Evolutionary conservation across 2,329 filamentous ascomycete species (phyloP).

Genomic region (Magnaporthales sp.): DNA sequence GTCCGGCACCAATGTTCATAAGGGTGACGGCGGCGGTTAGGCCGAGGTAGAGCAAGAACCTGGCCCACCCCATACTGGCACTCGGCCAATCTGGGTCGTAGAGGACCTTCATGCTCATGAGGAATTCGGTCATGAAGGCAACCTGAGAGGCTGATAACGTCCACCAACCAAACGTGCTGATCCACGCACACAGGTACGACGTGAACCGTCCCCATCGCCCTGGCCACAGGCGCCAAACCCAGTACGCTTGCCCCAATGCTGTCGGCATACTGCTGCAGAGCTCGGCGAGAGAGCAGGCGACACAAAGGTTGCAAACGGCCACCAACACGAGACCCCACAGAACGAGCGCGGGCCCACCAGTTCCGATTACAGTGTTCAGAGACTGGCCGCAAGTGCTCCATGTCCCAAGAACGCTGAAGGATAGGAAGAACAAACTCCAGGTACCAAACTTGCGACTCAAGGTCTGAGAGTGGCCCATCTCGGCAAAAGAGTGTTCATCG

Average conservation of each 20-base stretch:
- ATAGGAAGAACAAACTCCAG: not conserved
- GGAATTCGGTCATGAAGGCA: not conserved
- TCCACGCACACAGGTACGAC: not conserved
- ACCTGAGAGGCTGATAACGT: not conserved
- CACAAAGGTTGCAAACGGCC: not conserved
- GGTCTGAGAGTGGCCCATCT: not conserved
- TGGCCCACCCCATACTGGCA: not conserved
- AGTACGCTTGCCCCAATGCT: conserved; percentile 50
- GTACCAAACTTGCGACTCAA: not conserved
- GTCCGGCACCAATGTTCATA: conserved; percentile 44
- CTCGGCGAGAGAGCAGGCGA: conserved; percentile 37
- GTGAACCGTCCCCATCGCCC: conserved; percentile 46
- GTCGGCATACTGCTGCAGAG: conserved; percentile 51
- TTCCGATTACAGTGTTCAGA: not conserved
- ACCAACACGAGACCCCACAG: not conserved
- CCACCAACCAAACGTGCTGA: not conserved
- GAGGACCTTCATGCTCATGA: not conserved
- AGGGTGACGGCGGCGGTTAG: not conserved
- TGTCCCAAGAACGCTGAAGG: not conserved
- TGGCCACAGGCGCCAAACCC: conserved; percentile 36
- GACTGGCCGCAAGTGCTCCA: not conserved
- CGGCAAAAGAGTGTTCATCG: not conserved
- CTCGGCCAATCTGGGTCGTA: not conserved
- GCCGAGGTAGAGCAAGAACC: not conserved
- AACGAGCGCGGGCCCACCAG: not conserved